Evolutionary conservation across 1,284 basidiomycete species (phyloP), one percentile per base, ranked within the genome.

Genomic region (Leccinum subspadiceum): DNA sequence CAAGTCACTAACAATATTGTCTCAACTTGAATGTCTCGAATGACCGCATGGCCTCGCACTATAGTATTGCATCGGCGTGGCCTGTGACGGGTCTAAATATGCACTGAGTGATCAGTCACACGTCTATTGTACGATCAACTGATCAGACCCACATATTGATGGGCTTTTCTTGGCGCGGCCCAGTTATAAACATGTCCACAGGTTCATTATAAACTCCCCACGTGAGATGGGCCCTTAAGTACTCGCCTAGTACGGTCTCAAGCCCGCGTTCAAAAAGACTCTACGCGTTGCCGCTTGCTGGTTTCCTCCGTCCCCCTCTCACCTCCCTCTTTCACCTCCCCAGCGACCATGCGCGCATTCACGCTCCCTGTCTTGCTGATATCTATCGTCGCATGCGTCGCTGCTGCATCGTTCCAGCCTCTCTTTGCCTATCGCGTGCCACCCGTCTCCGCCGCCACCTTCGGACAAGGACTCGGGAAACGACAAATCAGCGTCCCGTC

Each of bases 401-500:
- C 24, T 15, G 58, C 60, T 2, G 62, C 62, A 4, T 50, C 53
- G 3, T 29, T 56, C 31, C 46, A 31, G 17, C 62, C 54, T 15
- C 13, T 54, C 17, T 53, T 55, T 53, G 54, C 15, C 12, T 29
- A 22, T 29, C 56, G 57, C 15, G 29, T 55, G 5, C 60, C 33
- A 9, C 12, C 41, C 15, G 15, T 53, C 17, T 57, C 63, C 7
- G 26, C 37, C 44, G 39, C 31, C 9, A 53, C 41, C 9, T 13
- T 54, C 24, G 44, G 26, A 13, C 60, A 12, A 2, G 15, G 5
- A 0, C n/a, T 62, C 6, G 49, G 49, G 3, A 62, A 51, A 13
- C 64, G 70, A 0, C 70, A 71, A 39, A 10, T 73, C 31, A 54
- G 3, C 44, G 54, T 65, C 49, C 56, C 51, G 0, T 26, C 56